Evolutionary conservation across 805 yeast species (phyloP), one percentile per base, ranked within the genome.

Genomic region (Wickerhamomyces sydowiorum): DNA sequence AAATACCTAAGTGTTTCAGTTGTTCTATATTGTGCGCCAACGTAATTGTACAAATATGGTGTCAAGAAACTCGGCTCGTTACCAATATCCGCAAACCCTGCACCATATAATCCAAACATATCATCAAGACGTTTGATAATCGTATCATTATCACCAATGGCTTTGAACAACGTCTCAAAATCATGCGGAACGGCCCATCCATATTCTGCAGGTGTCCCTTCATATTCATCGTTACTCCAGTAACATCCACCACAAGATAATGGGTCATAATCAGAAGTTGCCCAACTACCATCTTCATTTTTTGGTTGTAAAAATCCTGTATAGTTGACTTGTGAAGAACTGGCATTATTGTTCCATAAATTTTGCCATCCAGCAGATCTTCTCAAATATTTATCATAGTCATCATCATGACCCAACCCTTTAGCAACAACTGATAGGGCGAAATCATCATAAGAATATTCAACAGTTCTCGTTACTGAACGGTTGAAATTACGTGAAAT

Each of bases 11-110:
- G 46, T 7, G 60, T 51, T 40, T 57, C 67, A 2, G 59, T 62
- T 0, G 63, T 57, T 40, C 54, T 50, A 38, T 53, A 52, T 35
- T 59, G 60, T 17, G 50, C 39, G 46, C 58, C 59, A 36, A 62
- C 53, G 42, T 44, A 65, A 39, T 64, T 62, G 56, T 54, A 64
- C 18, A 64, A 45, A 45, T 51, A 64, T 2, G 67, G 65, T 1
- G 68, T 62, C 28, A 60, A 40, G 45, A 64, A 64, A 36, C 67
- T 61, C 15, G 68, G 68, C 43, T 65, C 70, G 40, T 64, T 64
- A 1, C 67, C 67, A 36, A 63, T 57, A 47, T 65, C 64, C 12
- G 61, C 68, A 28, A 58, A 43, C 4, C 52, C 47, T 4, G 43
- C 25, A 4, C 68, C 67, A 31, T 54, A 43, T 19, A 62, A 51